A percentile compares a stretch with the other conserved stretches of the same genome.
Evolutionary conservation across 2,329 filamentous ascomycete genomes (phyloP).

Genomic region (Cercospora canescens): DNA sequence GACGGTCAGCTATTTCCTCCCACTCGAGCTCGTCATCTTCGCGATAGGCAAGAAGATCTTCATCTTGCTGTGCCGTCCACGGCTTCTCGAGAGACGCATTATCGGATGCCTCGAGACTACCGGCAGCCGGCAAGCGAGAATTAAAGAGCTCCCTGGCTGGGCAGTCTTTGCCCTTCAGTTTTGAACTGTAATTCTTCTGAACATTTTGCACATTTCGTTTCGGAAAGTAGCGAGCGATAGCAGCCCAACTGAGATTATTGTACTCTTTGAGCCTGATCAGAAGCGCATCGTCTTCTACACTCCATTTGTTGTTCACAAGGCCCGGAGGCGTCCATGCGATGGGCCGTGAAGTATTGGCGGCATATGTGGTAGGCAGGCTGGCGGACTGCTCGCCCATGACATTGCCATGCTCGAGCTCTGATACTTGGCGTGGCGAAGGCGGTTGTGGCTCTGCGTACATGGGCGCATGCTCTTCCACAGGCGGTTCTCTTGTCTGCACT

Average conservation of each 20-base stretch:
- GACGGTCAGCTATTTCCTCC: conserved; percentile 22
- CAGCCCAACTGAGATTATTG: conserved; percentile 11
- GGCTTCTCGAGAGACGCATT: neutral
- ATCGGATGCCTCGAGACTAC: conserved; percentile 14
- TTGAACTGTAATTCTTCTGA: conserved; percentile 25
- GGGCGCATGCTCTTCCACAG: neutral
- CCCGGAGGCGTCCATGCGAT: neutral
- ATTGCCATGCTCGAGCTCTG: neutral
- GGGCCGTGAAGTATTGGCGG: conserved; percentile 10
- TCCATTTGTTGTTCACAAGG: conserved; percentile 2
- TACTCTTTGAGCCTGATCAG: conserved; percentile 17
- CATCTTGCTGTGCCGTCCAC: conserved; percentile 38
- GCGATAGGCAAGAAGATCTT: conserved; percentile 38
- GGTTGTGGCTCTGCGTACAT: neutral
- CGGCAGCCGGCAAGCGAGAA: conserved; percentile 8
- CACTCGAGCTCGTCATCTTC: conserved; percentile 32
- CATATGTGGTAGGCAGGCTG: neutral
- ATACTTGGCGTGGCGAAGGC: neutral
- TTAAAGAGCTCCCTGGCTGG: conserved; percentile 31
- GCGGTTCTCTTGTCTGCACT: neutral
- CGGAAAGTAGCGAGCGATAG: conserved; percentile 19
- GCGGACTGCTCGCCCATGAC: neutral
- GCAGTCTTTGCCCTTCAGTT: conserved; percentile 28
- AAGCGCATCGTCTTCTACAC: conserved; percentile 16
- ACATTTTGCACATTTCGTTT: conserved; percentile 21